Conservation (phyloP, 257 asterid species). For the Datura wrightii region DNA sequence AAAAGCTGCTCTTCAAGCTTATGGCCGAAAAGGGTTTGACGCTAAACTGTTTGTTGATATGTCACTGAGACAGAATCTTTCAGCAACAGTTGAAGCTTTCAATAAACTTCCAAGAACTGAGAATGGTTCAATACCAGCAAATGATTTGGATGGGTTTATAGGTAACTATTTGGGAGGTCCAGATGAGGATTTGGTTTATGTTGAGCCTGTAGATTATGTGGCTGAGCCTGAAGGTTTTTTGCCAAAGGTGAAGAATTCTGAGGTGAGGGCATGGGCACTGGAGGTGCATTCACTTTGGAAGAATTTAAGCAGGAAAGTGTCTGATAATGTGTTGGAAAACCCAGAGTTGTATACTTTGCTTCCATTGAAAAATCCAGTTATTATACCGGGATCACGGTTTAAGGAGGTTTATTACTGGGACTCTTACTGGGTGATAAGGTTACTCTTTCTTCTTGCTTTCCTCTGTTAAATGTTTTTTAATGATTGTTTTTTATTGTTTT, state of each 20-base stretch:
- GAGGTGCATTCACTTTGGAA: conserved; percentile 79
- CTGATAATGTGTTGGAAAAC: conserved; percentile 51
- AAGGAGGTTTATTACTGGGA: conserved; percentile 96
- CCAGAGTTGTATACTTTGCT: conserved; percentile 70
- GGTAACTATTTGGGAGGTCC: conserved; percentile 47
- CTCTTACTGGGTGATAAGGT: conserved; percentile 90
- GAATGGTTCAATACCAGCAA: conserved; percentile 50
- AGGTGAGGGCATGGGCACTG: conserved; percentile 74
- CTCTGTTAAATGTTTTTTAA: background rate
- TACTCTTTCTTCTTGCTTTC: background rate
- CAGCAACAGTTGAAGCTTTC: conserved; percentile 49
- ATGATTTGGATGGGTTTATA: conserved; percentile 48
- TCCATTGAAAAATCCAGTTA: conserved; percentile 67
- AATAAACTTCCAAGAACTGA: conserved; percentile 38
- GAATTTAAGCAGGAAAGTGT: conserved; percentile 76
- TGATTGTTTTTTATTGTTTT: background rate
- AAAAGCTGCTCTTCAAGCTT: conserved; percentile 55
- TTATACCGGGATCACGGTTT: conserved; percentile 86
- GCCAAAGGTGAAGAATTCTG: conserved; percentile 54
- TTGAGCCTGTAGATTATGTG: conserved; percentile 63
- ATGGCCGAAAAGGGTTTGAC: conserved; percentile 64
- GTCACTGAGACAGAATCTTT: conserved; percentile 58
- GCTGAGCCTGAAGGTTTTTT: conserved; percentile 64
- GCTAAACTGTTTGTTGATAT: conserved; percentile 79
- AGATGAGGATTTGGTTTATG: conserved; percentile 60